phyloP scores from a whole-genome alignment of 352 stramenopile species.

The Phytophthora citricola region DNA sequence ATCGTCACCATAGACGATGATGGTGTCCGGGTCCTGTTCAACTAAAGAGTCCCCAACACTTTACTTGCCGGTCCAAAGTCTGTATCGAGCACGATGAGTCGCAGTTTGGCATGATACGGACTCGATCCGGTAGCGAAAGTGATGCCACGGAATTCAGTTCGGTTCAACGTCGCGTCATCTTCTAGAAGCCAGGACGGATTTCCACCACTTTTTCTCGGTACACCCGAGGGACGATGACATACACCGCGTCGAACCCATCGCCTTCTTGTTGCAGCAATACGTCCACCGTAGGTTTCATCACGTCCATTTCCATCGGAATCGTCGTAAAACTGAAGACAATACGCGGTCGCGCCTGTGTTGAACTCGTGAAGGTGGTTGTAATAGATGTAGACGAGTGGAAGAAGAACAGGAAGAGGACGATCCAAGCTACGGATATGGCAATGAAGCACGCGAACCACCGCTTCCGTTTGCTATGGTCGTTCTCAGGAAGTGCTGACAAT shows the following conservation, averaged over 20 bases:
- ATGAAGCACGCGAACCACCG: slow-evolving; percentile 43
- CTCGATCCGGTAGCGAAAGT: slow-evolving; percentile 44
- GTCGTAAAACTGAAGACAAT: slow-evolving; percentile 73
- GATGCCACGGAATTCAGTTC: slow-evolving; percentile 39
- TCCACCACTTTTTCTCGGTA: slow-evolving; percentile 46
- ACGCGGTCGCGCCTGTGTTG: slow-evolving; percentile 34
- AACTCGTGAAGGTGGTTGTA: slow-evolving; percentile 18
- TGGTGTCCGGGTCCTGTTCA: slow-evolving; percentile 60
- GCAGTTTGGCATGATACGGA: slow-evolving; percentile 45
- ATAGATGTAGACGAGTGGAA: slow-evolving; percentile 45
- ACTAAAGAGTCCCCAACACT: slow-evolving; percentile 57
- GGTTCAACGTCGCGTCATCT: slow-evolving; percentile 19
- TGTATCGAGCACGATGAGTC: slow-evolving; percentile 52
- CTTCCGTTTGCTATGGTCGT: slow-evolving; percentile 18
- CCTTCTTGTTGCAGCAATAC: slow-evolving; percentile 46
- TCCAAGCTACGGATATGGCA: slow-evolving; percentile 38
- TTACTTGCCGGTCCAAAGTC: slow-evolving; percentile 67
- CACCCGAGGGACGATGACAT: slow-evolving; percentile 53
- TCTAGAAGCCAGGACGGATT: slow-evolving; percentile 49
- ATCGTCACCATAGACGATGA: slow-evolving; percentile 70
- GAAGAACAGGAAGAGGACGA: slow-evolving; percentile 41
- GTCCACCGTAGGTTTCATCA: slow-evolving; percentile 49
- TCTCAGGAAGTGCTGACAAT: not conserved
- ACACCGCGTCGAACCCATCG: slow-evolving; percentile 51
- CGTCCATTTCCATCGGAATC: slow-evolving; percentile 38